Percentiles rank a stretch among this genome's conserved stretches.
Conservation (phyloP, 2,329 filamentous ascomycete genomes). For the Cladosporium sp. region DNA sequence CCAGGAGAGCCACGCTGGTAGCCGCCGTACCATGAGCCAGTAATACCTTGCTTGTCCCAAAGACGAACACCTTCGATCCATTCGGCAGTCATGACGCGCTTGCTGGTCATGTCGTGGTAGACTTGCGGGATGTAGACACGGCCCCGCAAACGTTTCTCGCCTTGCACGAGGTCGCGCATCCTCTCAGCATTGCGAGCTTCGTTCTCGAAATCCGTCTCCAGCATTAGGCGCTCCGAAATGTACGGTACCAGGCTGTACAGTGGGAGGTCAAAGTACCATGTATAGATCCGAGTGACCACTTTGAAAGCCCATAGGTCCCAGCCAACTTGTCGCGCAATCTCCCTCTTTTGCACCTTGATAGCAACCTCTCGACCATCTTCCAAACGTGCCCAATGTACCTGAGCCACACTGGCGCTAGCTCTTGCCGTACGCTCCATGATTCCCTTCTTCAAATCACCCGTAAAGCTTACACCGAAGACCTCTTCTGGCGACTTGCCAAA, state of each 20-base stretch:
- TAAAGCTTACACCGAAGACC: constrained; percentile 86
- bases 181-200: constrained; percentile 85
- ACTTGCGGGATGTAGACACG: constrained; percentile 87
- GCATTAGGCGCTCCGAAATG: constrained; percentile 83
- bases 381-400: constrained; percentile 91
- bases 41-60: constrained; percentile 86
- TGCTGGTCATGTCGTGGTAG: constrained; percentile 78
- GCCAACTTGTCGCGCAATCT: constrained; percentile 85
- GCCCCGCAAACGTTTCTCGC: constrained; percentile 72
- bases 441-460: constrained; percentile 52
- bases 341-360: constrained; percentile 93
- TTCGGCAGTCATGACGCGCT: constrained; percentile 86
- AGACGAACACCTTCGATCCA: constrained; percentile 95
- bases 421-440: constrained; percentile 71
- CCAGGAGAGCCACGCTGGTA: constrained; percentile 76
- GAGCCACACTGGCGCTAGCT: constrained; percentile 87
- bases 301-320: constrained; percentile 98
- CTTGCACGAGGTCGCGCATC: constrained; percentile 75
- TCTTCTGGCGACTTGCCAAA: constrained; percentile 83
- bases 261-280: constrained; percentile 87
- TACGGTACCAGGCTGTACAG: constrained; percentile 89
- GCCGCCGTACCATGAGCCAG: constrained; percentile 74
- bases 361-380: constrained; percentile 88
- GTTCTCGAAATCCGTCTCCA: constrained; percentile 93
- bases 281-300: constrained; percentile 80